phyloP scores from a whole-genome alignment of 371 early-diverging fungal species.

The Rhizomucor pusillus region DNA sequence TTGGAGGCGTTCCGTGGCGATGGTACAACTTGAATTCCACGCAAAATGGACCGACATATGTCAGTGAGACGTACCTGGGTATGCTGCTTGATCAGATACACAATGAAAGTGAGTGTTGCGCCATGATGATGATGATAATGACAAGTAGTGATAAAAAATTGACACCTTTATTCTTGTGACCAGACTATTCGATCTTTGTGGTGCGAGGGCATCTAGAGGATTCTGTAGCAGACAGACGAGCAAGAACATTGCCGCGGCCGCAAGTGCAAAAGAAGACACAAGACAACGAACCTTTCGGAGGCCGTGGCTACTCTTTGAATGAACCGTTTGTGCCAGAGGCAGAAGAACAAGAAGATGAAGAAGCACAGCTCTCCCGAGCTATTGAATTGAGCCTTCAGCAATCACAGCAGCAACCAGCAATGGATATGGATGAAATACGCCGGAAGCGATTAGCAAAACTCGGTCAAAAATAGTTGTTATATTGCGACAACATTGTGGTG shows the following conservation, averaged over 20 bases:
- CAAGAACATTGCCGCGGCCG: slow-evolving; percentile 11
- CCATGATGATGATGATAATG: too few relatives aligned
- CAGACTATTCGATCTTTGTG: slow-evolving; percentile 1
- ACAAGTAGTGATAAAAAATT: too few relatives aligned
- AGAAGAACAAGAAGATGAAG: slow-evolving; percentile 25
- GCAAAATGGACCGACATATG: slow-evolving; percentile 44
- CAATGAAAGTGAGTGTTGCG: slow-evolving; percentile 61
- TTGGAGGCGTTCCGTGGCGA: slow-evolving; percentile 50
- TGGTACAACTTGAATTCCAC: slow-evolving; percentile 76
- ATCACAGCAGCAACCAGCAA: slow-evolving; percentile 3
- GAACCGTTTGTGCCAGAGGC: neutral
- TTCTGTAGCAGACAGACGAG: slow-evolving; percentile 25
- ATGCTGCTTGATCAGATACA: slow-evolving; percentile 65
- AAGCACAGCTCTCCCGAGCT: slow-evolving; percentile 25
- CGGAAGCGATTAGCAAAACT: slow-evolving; percentile 33
- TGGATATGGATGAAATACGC: slow-evolving; percentile 32
- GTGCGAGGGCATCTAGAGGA: slow-evolving; percentile 24
- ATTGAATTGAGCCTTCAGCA: slow-evolving; percentile 33
- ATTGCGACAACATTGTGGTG: neutral
- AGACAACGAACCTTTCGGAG: slow-evolving; percentile 19
- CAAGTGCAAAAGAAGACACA: slow-evolving; percentile 5
- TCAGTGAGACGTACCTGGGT: slow-evolving; percentile 65
- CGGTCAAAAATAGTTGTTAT: slow-evolving; percentile 12
- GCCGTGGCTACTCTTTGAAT: slow-evolving; percentile 26
- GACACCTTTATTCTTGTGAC: slow-evolving; percentile 52